Base-by-base conservation (phyloP, 805 yeast species). In the Nakazawaea ernobii region DNA sequence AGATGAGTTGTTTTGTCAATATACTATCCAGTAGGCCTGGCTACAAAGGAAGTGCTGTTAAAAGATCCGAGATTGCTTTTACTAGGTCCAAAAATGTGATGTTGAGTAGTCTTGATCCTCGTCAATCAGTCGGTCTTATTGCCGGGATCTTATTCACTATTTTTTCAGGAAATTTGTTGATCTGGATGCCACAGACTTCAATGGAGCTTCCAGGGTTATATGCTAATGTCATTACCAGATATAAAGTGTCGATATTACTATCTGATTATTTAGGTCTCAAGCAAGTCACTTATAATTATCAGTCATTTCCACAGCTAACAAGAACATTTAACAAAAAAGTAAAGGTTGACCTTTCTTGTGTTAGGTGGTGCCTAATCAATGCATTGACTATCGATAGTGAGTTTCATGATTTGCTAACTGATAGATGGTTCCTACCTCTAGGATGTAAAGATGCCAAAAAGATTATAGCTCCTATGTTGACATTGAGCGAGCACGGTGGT, bases 401-500 rank as follows among this genome's bases (percentile, higher is more conserved):
- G 54, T 92, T 92, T 54, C 80, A 90, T 55, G 95, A 88, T 53
- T 83, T 94, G 61, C 70, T 94, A 36, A 80, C 95, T 10, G 92
- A 89, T 53, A 74, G 98, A 49, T 94, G 96, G 89, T 71, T 94
- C 42, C 77, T 82, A 53, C 97, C 98, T 2, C 65, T 94, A 45
- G 99, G 99, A 0, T 89, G 95, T 58, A 75, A 71, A 46, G 78
- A 77, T 45, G 84, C 95, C 0, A 75, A 84, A 33, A 78, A 80
- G 45, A 86, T 89, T 4, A 84, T 90, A 28, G 83, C 96, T 0
- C 99, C 99, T 0, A 77, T 94, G 71, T 70, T 94, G 39, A 86
- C 97, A 0, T 68, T 94, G 43, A 80, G 86, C 53, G 99, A 94
- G 60, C 95, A 90, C 58, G 99, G 99, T 32, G 99, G 99, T 2